These are phyloP conservation scores for Aurantiochytrium sp. DNA, from an alignment of 108 stramenopile genomes.

Conservation along the genomic window DNA sequence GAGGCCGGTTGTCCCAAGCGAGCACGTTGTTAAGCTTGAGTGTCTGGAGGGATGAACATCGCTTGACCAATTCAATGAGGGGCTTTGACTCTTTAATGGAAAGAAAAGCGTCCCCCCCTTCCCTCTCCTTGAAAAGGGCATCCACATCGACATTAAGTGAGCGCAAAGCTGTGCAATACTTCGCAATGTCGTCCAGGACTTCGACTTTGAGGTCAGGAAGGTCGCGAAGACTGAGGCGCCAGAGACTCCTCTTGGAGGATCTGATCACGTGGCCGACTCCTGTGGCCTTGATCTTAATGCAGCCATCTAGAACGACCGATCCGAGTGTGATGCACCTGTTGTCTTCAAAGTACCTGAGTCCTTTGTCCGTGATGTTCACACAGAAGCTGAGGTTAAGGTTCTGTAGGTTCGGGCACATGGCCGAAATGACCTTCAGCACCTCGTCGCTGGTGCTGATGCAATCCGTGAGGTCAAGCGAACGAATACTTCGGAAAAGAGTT, in stretches of 20 bases:
- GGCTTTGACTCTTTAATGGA: no score
- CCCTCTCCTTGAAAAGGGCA: background rate
- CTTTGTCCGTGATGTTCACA: background rate
- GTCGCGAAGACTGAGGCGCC: background rate
- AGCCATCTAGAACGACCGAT: background rate
- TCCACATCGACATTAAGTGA: background rate
- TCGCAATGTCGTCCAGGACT: background rate
- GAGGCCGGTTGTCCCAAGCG: no score
- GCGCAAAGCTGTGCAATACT: background rate
- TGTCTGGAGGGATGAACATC: no score
- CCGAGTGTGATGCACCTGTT: background rate
- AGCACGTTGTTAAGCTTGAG: no score
- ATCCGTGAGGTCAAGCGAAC: background rate
- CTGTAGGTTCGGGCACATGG: background rate
- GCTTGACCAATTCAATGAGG: no score
- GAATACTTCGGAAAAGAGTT: background rate
- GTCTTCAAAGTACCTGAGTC: background rate
- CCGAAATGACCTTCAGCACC: background rate
- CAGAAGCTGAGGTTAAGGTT: background rate
- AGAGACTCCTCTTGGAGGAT: background rate
- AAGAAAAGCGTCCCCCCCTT: no score
- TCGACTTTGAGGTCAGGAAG: background rate
- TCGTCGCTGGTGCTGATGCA: background rate
- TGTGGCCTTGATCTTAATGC: background rate
- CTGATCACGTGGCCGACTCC: background rate